Base-by-base conservation (phyloP, 2,329 filamentous ascomycete species). In the Alternaria ethzedia region DNA sequence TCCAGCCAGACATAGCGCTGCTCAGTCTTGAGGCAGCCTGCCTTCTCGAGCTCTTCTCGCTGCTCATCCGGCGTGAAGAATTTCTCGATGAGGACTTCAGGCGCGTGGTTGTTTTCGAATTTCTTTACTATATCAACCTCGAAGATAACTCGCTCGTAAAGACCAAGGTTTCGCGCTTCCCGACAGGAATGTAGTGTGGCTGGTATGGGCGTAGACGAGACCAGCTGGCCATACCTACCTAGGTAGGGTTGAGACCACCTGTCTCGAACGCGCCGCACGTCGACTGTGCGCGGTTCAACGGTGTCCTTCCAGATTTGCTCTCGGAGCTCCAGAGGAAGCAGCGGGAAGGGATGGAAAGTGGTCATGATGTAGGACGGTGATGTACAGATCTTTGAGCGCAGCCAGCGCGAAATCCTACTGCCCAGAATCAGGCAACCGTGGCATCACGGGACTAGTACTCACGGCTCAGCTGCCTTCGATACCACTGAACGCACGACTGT, bases 81-180 rank as follows among this genome's bases (percentile, higher is more conserved):
- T 17, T 41, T 6, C 36, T 41, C 8, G n/a, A 17, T 41, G 8
- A 41, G 36, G 8, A 41, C 5, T 10, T 41, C 36, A 0, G 36
- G 36, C 36, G 36, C 36, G 5, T 41, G 36, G 8, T 41, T 5
- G n/a, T 41, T 41, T 17, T 41, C 9, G 5, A 41, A 41, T 41
- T 17, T 41, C n/a, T 17, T 41, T 17, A 41, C 36, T 3, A 10
- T 3, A 0, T 10, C 36, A 41, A 41, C n/a, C 0, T 41, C 36
- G 90, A 87, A 54, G 97, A 97, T 70, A 5, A 59, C 28, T 52
- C 32, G 32, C 25, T 63, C 1, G 25, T 67, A 65, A 2, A 61
- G 30, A 23, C 59, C 28, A 28, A 54, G 55, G 41, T 57, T 62
- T 44, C 61, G 61, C 26, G 61, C 61, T 57, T 64, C 65, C 15